Evolutionary conservation across 73 alveolate genomes (phyloP), one percentile per base, ranked within the genome.

Genomic region (Uronychia setigera): DNA sequence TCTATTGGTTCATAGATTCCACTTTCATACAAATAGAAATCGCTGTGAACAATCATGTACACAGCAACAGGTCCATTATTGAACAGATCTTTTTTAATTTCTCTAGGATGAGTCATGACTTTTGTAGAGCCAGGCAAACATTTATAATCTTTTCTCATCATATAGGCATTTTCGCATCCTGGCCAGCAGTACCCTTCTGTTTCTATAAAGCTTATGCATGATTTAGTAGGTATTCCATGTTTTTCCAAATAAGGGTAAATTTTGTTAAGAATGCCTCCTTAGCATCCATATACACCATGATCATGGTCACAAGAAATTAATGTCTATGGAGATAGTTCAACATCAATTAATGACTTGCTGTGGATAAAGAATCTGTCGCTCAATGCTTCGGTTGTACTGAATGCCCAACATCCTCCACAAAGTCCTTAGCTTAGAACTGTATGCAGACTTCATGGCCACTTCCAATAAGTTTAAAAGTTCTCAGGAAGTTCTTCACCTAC

Each of bases 371-470:
- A 85, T 92, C 99, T 94, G 85, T 97, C 99, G 76, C 96, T 86
- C 89, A 97, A 87, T 5, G 99, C 95, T 78, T 94, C 99, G 1
- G 95, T 91, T 0, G 98, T 94, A 1, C 95, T 97, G 77, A 97
- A 95, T 26, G 99, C 99, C 99, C 99, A 96, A 78, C 99, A 96
- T 28, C 99, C 96, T 19, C 99, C 99, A 87, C 99, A 97, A n/a
- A n/a, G n/a, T n/a, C n/a, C n/a, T n/a, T n/a, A n/a, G n/a, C n/a
- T n/a, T n/a, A n/a, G n/a, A n/a, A n/a, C n/a, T n/a, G n/a, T n/a
- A n/a, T n/a, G n/a, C n/a, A n/a, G n/a, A n/a, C n/a, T n/a, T n/a
- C n/a, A n/a, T n/a, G n/a, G n/a, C n/a, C n/a, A n/a, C n/a, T n/a
- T n/a, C n/a, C n/a, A n/a, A n/a, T n/a, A n/a, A n/a, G n/a, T n/a